These are phyloP conservation scores for Craterostigma plantagineum DNA, from an alignment of 257 asterid species.

Conservation along the genomic window DNA sequence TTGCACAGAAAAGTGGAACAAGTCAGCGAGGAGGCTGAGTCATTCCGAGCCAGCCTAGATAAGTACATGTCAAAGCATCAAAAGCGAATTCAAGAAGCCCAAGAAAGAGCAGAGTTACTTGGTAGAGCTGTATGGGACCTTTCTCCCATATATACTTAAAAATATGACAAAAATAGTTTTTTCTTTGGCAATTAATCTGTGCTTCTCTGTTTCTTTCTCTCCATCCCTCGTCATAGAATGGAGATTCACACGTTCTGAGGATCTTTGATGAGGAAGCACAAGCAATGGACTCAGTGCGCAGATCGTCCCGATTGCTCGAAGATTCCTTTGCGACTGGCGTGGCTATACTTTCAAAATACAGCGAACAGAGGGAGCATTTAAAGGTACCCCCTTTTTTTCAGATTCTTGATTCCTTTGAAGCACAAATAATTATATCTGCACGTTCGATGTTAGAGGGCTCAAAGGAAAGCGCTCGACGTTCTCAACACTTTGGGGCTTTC, in stretches of 20 bases:
- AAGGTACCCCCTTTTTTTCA: slow-evolving; percentile 56
- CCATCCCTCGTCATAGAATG: slow-evolving; percentile 48
- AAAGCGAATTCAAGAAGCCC: slow-evolving; percentile 52
- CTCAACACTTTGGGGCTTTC: slow-evolving; percentile 84
- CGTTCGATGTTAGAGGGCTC: slow-evolving; percentile 56
- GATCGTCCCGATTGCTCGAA: slow-evolving; percentile 61
- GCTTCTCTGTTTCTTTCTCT: slow-evolving; percentile 50
- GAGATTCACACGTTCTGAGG: slow-evolving; percentile 63
- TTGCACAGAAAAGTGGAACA: slow-evolving; percentile 76
- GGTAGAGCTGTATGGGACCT: slow-evolving; percentile 57
- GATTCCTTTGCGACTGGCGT: slow-evolving; percentile 70
- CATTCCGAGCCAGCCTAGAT: slow-evolving; percentile 74
- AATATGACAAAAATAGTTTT: slow-evolving; percentile 8
- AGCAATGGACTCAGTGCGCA: slow-evolving; percentile 59
- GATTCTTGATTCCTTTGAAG: background rate
- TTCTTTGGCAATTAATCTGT: slow-evolving; percentile 39
- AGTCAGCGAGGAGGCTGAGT: slow-evolving; percentile 75
- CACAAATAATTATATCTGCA: background rate
- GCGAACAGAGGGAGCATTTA: slow-evolving; percentile 87
- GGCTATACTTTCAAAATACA: slow-evolving; percentile 74
- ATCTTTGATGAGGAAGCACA: slow-evolving; percentile 73
- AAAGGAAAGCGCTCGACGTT: slow-evolving; percentile 84
- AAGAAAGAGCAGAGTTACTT: slow-evolving; percentile 75
- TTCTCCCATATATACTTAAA: slow-evolving; percentile 6
- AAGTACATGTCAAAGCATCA: slow-evolving; percentile 46